These are phyloP conservation scores for Corymbia citriodora DNA, from an alignment of 441 rosid species.

Conservation along the genomic window DNA sequence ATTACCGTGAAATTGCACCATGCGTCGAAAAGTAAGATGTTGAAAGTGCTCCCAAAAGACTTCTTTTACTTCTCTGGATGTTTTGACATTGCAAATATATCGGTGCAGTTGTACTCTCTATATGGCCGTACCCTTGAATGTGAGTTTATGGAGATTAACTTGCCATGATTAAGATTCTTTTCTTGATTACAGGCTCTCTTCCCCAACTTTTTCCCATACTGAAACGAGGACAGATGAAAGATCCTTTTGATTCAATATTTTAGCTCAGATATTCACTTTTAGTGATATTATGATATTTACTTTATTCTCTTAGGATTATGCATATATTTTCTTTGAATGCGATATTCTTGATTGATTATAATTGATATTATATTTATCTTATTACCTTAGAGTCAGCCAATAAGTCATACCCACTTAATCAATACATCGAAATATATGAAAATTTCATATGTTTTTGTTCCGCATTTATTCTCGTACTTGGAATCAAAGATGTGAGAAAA, in stretches of 20 bases:
- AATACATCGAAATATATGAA: not conserved
- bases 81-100: no score
- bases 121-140: not conserved
- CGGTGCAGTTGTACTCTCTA: not conserved
- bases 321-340: rapidly evolving
- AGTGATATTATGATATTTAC: no score
- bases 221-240: not conserved
- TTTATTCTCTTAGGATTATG: no score
- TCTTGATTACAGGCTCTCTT: not conserved
- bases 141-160: not conserved
- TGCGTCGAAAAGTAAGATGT: not conserved
- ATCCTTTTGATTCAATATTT: not conserved
- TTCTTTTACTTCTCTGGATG: no score
- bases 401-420: not conserved
- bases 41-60: no score
- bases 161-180: not conserved
- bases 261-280: not conserved
- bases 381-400: not conserved
- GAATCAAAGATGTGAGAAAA: not conserved
- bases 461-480: not conserved
- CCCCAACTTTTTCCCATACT: not conserved
- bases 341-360: not conserved
- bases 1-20: not conserved
- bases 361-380: no score
- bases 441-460: no score